Evolutionary conservation across 2,329 filamentous ascomycete species (phyloP).

Genomic region (Emergomyces orientalis): DNA sequence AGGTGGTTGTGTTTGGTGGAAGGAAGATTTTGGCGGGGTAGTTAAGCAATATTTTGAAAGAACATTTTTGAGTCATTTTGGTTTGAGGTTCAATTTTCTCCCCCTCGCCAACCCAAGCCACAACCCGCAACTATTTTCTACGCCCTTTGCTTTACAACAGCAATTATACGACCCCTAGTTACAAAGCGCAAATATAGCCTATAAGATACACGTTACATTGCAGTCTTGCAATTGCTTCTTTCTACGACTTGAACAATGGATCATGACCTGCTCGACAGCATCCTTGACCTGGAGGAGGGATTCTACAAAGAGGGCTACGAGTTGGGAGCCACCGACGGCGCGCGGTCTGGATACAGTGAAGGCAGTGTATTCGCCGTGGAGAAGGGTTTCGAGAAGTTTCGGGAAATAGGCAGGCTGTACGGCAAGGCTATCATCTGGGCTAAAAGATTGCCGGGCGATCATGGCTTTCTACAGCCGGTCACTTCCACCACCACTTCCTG

Average conservation of each 20-base stretch:
- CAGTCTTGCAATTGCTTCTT: background rate
- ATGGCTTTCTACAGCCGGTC: slow-evolving; percentile 9
- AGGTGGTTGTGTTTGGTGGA: slow-evolving; percentile 10
- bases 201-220: background rate
- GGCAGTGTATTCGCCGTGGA: slow-evolving; percentile 84
- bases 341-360: slow-evolving; percentile 69
- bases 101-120: background rate
- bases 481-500: background rate
- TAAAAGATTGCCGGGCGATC: slow-evolving; percentile 48
- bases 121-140: background rate
- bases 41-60: too few relatives aligned
- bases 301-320: slow-evolving; percentile 79
- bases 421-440: slow-evolving; percentile 78
- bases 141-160: background rate
- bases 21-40: slow-evolving; percentile 10
- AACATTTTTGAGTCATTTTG: background rate
- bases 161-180: background rate
- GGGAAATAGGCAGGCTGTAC: slow-evolving; percentile 67
- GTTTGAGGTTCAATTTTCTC: background rate
- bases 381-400: slow-evolving; percentile 88
- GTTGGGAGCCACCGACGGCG: slow-evolving; percentile 66
- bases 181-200: background rate
- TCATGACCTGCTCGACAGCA: slow-evolving; percentile 44
- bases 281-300: slow-evolving; percentile 52
- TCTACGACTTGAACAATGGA: background rate